Conservation (phyloP, 768 basidiomycete genomes). For the Suillus hirtellus region DNA sequence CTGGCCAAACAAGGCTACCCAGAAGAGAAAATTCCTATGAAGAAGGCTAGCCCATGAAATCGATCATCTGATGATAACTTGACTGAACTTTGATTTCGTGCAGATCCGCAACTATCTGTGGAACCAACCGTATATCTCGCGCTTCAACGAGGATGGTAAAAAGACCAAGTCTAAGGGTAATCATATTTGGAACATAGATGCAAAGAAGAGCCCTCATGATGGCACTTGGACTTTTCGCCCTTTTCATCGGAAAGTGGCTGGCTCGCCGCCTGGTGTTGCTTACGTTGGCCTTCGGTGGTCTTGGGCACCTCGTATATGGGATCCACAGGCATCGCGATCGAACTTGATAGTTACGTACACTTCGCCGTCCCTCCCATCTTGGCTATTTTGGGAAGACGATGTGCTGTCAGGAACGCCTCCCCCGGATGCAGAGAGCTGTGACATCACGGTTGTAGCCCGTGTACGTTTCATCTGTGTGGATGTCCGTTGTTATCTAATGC, state of each 20-base stretch:
- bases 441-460: constrained; percentile 74
- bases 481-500: constrained; percentile 16
- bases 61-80: constrained; percentile 4
- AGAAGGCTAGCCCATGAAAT: constrained; percentile 63
- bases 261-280: constrained; percentile 77
- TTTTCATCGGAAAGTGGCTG: constrained; percentile 86
- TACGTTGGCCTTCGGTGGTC: constrained; percentile 80
- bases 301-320: constrained; percentile 95
- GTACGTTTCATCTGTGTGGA: constrained; percentile 41
- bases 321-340: constrained; percentile 86
- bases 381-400: constrained; percentile 88
- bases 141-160: constrained; percentile 98
- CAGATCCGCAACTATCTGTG: constrained; percentile 94
- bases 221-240: constrained; percentile 86
- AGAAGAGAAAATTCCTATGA: constrained; percentile 94
- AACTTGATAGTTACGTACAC: constrained; percentile 78
- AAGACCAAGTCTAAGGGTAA: constrained; percentile 99
- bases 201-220: constrained; percentile 69
- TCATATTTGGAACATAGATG: constrained; percentile 98
- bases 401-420: constrained; percentile 80
- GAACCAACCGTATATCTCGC: constrained; percentile 90
- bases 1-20: constrained; percentile 83
- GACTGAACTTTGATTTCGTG: constrained; percentile 25
- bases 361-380: constrained; percentile 80
- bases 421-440: constrained; percentile 71